phyloP scores from a whole-genome alignment of 805 yeast genomes.

The Priceomyces carsonii region DNA sequence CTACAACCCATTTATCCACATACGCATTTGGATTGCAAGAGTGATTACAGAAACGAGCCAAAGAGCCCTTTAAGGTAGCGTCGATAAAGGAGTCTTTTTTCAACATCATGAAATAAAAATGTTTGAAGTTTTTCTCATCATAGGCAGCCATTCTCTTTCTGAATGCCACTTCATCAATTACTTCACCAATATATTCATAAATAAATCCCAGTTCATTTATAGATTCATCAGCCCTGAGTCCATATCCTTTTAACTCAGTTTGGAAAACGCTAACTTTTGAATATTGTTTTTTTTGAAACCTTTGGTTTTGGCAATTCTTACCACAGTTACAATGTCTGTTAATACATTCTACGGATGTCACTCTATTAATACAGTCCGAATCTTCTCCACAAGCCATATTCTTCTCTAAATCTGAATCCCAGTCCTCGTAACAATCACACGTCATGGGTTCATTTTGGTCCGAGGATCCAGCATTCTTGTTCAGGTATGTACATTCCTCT shows the following conservation, averaged over 20 bases:
- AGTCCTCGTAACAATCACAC: conserved; percentile 77
- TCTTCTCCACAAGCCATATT: conserved; percentile 79
- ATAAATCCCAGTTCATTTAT: conserved; percentile 69
- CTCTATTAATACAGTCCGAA: conserved; percentile 87
- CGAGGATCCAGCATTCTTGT: conserved; percentile 63
- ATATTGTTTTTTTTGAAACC: conserved; percentile 78
- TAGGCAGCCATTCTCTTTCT: conserved; percentile 72
- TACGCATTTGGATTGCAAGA: conserved; percentile 93
- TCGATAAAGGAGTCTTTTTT: conserved; percentile 92
- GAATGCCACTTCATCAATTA: conserved; percentile 78
- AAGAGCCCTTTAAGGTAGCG: conserved; percentile 85
- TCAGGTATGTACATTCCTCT: conserved; percentile 60
- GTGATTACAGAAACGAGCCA: conserved; percentile 93
- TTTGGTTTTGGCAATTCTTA: conserved; percentile 75
- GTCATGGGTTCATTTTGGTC: conserved; percentile 84
- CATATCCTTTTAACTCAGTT: conserved; percentile 87
- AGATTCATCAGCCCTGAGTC: conserved; percentile 68
- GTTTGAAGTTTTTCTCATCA: conserved; percentile 66
- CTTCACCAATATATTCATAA: conserved; percentile 94
- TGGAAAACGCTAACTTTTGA: conserved; percentile 78
- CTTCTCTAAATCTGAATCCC: conserved; percentile 36
- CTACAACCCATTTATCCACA: conserved; percentile 97
- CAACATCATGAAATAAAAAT: conserved; percentile 94
- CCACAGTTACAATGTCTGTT: conserved; percentile 73
- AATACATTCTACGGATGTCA: conserved; percentile 90